phyloP scores from a whole-genome alignment of 257 asterid species.

The Plectranthus barbatus region DNA sequence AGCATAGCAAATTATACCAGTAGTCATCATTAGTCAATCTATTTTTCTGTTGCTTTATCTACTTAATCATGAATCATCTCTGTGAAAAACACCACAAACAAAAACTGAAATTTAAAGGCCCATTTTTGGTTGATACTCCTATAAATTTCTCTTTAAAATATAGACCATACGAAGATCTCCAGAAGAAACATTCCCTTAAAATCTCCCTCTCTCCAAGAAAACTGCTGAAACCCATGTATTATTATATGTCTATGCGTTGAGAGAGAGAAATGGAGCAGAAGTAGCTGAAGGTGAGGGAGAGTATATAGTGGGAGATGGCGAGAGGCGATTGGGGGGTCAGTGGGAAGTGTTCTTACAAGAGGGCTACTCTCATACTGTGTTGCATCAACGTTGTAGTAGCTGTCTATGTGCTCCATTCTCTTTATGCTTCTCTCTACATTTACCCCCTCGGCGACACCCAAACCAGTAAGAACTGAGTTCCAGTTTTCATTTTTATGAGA shows the following conservation, averaged over 20 bases:
- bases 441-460: constrained; percentile 45
- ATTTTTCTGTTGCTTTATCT: too few relatives aligned
- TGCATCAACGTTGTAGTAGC: constrained; percentile 68
- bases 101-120: background rate
- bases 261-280: constrained; percentile 42
- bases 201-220: background rate
- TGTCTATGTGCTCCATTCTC: constrained; percentile 68
- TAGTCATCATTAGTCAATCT: too few relatives aligned
- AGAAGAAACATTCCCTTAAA: constrained; percentile 10
- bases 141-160: too few relatives aligned
- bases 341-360: constrained; percentile 77
- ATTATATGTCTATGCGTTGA: background rate
- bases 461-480: constrained; percentile 31
- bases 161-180: background rate
- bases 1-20: too few relatives aligned
- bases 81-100: too few relatives aligned
- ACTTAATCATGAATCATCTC: background rate
- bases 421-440: constrained; percentile 57
- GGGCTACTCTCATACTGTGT: constrained; percentile 55
- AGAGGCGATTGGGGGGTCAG: constrained; percentile 57
- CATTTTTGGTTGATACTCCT: background rate
- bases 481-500: background rate
- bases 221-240: background rate
- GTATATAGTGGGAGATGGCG: constrained; percentile 53
- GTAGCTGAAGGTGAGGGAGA: constrained; percentile 22